Base-by-base conservation (phyloP, 2,329 filamentous ascomycete species). In the Westerdykella aurantiaca region DNA sequence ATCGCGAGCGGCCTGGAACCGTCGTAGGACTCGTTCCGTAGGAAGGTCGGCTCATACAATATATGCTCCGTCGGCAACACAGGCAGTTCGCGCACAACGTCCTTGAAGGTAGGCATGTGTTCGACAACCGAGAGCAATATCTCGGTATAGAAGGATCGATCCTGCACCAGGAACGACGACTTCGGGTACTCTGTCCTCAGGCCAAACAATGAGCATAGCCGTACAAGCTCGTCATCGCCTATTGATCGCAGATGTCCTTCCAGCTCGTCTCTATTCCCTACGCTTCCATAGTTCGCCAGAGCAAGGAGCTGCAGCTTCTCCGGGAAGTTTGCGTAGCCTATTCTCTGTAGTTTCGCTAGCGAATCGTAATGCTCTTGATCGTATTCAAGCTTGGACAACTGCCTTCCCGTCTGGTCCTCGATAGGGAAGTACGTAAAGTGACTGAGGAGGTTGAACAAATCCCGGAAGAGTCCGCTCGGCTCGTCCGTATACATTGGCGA, bases 341-440 rank as follows among this genome's bases (percentile, higher is more conserved):
- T 79, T 46, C 88, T 72, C 66, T 98, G 94, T 41, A 98, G 70
- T 42, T 78, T 82, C n/a, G 85, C 86, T 12, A 98, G 73, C 10
- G 77, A 74, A 33, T 79, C 76, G 66, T 88, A 94, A 64, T 96
- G 89, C 16, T 76, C 77, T 50, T 93, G 85, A 57, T 91, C 90
- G 17, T 86, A 82, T 61, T 89, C 83, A 34, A 82, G 76, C 21
- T 75, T 75, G 41, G 78, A 86, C 45, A 88, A 72, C 61, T 95
- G 87, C 25, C 80, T 77, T 13, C 89, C 90, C 4, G 85, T 89
- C 61, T 95, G 86, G 57, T 97, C 93, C 61, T 97, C 88, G 49
- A 98, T 86, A 0, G 88, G 81, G 58, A 98, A 98, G 58, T 85
- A 77, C 14, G 85, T 83, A 64, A 93, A 98, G 66, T 97, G 93